phyloP scores from a whole-genome alignment of 768 basidiomycete species.

The Mycena vitilis region DNA sequence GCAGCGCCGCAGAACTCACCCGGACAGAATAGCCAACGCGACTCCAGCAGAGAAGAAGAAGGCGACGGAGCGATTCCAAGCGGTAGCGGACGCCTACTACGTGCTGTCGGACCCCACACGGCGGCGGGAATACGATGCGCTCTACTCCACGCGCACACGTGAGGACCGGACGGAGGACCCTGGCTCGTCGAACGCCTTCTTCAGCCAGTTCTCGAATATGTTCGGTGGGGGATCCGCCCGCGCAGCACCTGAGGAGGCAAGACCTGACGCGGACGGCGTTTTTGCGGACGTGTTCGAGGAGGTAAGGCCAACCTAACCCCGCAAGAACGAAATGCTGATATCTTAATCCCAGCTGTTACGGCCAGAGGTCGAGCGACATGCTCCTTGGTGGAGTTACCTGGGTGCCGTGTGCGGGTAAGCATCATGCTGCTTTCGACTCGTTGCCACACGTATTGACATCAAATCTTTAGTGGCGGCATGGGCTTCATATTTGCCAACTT shows the following conservation, averaged over 20 bases:
- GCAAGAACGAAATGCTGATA: not conserved
- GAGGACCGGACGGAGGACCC: slow-evolving; percentile 71
- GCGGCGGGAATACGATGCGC: slow-evolving; percentile 76
- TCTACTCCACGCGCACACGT: slow-evolving; percentile 67
- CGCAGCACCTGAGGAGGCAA: slow-evolving; percentile 46
- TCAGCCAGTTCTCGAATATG: slow-evolving; percentile 78
- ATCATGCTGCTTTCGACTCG: not conserved
- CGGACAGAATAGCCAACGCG: slow-evolving; percentile 82
- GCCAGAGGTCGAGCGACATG: slow-evolving; percentile 80
- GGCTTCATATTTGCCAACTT: slow-evolving; percentile 79
- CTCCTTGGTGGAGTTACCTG: slow-evolving; percentile 57
- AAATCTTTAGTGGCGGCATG: slow-evolving; percentile 65
- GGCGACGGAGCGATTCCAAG: slow-evolving; percentile 91
- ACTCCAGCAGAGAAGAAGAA: slow-evolving; percentile 74
- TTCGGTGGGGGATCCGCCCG: slow-evolving; percentile 60
- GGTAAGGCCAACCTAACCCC: slow-evolving; percentile 53
- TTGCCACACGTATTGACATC: slow-evolving; percentile 50
- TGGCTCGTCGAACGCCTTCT: slow-evolving; percentile 78
- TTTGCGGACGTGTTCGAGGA: slow-evolving; percentile 95
- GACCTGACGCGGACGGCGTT: slow-evolving; percentile 83
- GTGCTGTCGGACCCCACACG: slow-evolving; percentile 85
- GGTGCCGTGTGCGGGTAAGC: slow-evolving; percentile 71
- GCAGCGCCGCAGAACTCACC: slow-evolving; percentile 76
- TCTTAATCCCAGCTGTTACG: slow-evolving; percentile 67
- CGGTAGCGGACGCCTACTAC: slow-evolving; percentile 94